Evolutionary conservation across 2,329 filamentous ascomycete species (phyloP).

Genomic region (Ambrosiella cleistominuta): DNA sequence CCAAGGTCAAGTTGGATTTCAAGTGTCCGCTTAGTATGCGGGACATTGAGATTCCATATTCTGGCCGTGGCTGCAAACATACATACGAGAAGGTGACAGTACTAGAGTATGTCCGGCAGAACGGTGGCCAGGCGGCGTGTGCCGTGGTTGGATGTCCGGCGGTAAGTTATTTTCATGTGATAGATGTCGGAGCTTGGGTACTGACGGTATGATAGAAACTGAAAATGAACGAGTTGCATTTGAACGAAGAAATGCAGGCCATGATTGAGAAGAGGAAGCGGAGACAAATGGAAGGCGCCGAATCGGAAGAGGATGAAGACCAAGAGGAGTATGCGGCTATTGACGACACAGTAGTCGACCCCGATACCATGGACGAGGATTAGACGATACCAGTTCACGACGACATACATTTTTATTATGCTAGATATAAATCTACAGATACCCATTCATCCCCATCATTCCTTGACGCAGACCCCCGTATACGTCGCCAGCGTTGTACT

Average conservation of each 20-base stretch:
- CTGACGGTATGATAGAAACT: conserved; percentile 1
- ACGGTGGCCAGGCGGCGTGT: conserved; percentile 23
- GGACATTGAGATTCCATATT: conserved; percentile 48
- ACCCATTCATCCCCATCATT: background rate
- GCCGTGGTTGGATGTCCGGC: conserved; percentile 19
- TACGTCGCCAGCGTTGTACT: background rate
- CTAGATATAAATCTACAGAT: background rate
- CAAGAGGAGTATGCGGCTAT: conserved; percentile 8
- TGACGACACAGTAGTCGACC: conserved; percentile 1
- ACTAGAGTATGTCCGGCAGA: conserved; percentile 37
- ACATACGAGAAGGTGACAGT: conserved; percentile 53
- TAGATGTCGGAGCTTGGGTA: background rate
- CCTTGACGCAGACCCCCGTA: conserved; percentile 5
- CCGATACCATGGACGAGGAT: background rate
- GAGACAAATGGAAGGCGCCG: background rate
- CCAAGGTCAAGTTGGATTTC: conserved; percentile 43
- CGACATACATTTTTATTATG: background rate
- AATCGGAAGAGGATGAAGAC: conserved; percentile 9
- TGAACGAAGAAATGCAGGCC: conserved; percentile 5
- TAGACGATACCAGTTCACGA: background rate
- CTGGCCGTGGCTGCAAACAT: conserved; percentile 50
- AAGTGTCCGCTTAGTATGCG: conserved; percentile 53
- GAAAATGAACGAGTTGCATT: background rate
- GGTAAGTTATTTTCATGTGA: conserved; percentile 22
- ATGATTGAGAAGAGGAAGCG: conserved; percentile 6